phyloP scores from a whole-genome alignment of 129 eudicot genomes.

The Helianthus annuus region DNA sequence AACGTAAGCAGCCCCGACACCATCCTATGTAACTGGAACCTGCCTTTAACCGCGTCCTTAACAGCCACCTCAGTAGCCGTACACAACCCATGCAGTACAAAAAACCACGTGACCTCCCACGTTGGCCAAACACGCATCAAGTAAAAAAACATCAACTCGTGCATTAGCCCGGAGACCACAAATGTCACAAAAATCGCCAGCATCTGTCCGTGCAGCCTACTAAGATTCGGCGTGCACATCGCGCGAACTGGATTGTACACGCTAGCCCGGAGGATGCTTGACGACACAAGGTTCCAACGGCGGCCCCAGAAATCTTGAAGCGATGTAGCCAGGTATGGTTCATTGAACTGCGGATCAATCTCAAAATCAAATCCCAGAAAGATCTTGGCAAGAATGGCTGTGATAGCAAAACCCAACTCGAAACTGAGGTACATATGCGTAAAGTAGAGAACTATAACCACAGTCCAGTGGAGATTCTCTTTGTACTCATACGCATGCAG shows the following conservation, averaged over 20 bases:
- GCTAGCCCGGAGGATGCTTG: conserved; percentile 50
- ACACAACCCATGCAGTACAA: conserved; percentile 57
- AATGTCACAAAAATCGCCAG: conserved; percentile 51
- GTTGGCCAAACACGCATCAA: conserved; percentile 48
- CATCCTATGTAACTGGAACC: conserved; percentile 39
- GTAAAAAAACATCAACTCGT: conserved; percentile 51
- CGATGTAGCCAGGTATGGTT: conserved; percentile 65
- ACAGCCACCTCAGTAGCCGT: conserved; percentile 45
- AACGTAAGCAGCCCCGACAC: conserved; percentile 51
- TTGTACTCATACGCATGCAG: conserved; percentile 33
- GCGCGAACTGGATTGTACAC: conserved; percentile 42
- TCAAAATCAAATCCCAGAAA: conserved; percentile 41
- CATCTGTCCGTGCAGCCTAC: conserved; percentile 24
- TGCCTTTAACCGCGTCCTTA: conserved; percentile 39
- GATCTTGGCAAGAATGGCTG: conserved; percentile 37
- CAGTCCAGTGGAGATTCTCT: conserved; percentile 33
- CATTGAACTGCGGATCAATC: conserved; percentile 62
- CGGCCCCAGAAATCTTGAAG: conserved; percentile 81
- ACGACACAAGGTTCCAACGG: conserved; percentile 71
- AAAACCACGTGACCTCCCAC: conserved; percentile 74
- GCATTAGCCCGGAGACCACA: conserved; percentile 67
- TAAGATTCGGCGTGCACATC: conserved; percentile 15
- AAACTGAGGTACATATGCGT: conserved; percentile 44
- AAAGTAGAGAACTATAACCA: conserved; percentile 42
- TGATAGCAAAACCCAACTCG: conserved; percentile 48